Evolutionary conservation across 106 monocot genomes (phyloP).

Genomic region (Triglochin maritima): DNA sequence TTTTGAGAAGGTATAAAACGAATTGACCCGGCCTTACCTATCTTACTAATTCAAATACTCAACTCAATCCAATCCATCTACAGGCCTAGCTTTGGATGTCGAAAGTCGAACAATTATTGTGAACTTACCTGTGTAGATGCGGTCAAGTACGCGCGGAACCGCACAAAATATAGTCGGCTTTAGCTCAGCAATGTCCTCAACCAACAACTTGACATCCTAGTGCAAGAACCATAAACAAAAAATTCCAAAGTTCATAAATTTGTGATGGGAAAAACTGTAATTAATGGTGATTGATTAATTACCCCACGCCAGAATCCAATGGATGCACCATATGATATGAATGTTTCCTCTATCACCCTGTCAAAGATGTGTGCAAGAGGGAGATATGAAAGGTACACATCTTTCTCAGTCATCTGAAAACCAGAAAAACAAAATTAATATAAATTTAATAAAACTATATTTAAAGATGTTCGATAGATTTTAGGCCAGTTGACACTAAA

Average conservation of each 20-base stretch:
- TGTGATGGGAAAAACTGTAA: not conserved
- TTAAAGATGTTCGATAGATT: no score
- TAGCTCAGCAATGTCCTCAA: constrained; percentile 77
- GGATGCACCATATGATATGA: constrained; percentile 76
- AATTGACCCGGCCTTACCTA: not conserved
- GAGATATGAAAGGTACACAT: constrained; percentile 92
- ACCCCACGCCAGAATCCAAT: constrained; percentile 99
- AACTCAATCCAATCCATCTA: not conserved
- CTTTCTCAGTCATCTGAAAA: constrained; percentile 43
- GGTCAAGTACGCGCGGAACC: constrained; percentile 90
- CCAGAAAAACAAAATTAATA: not conserved
- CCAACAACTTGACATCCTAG: constrained; percentile 79
- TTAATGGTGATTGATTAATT: constrained; percentile 3
- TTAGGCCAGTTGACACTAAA: no score
- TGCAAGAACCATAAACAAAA: not conserved
- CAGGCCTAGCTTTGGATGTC: not conserved
- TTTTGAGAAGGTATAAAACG: not conserved
- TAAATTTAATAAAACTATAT: no score
- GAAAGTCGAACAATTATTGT: not conserved
- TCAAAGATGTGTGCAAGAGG: constrained; percentile 96
- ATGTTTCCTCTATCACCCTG: constrained; percentile 79
- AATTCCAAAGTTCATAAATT: not conserved
- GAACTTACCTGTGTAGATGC: constrained; percentile 60
- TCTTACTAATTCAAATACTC: not conserved
- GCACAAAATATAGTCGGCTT: constrained; percentile 90